A percentile compares a stretch with the other conserved stretches of the same genome.
phyloP scores from a whole-genome alignment of 306 rosid species.

The Nissolia schottii region DNA sequence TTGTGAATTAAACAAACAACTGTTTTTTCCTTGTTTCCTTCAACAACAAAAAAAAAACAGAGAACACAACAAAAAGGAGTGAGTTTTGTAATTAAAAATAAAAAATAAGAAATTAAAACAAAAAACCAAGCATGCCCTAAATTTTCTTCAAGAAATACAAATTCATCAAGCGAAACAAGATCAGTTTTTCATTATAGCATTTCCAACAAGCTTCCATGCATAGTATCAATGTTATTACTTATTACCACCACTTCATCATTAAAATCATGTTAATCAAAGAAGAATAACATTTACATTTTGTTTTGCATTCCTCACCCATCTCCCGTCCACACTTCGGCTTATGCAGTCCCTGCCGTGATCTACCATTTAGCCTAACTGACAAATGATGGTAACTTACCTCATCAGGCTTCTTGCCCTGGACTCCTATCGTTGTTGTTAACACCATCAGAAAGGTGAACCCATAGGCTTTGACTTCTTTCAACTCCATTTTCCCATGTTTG shows the following conservation, averaged over 20 bases:
- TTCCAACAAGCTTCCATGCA: slow-evolving; percentile 19
- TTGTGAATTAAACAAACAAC: no score
- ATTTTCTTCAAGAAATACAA: background rate
- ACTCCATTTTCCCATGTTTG: slow-evolving; percentile 81
- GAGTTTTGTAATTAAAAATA: no score
- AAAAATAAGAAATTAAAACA: no score
- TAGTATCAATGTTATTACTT: background rate
- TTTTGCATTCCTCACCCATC: slow-evolving; percentile 12
- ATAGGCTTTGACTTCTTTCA: slow-evolving; percentile 60
- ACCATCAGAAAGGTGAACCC: slow-evolving; percentile 78
- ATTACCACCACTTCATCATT: slow-evolving; percentile 13
- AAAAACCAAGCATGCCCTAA: no score
- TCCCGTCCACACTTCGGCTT: background rate
- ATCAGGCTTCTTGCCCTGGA: slow-evolving; percentile 67
- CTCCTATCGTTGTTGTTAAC: slow-evolving; percentile 62
- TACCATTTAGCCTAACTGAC: slow-evolving; percentile 16
- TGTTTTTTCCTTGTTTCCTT: no score
- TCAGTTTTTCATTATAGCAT: slow-evolving; percentile 5
- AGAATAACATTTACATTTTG: slow-evolving; percentile 12
- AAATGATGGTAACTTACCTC: slow-evolving; percentile 15
- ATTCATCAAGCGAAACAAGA: slow-evolving; percentile 8
- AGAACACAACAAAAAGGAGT: no score
- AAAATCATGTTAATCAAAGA: background rate
- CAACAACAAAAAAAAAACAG: no score
- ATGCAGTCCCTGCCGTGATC: slow-evolving; percentile 14